phyloP scores from a whole-genome alignment of 148 eudicot species.

The Camellia sinensis region DNA sequence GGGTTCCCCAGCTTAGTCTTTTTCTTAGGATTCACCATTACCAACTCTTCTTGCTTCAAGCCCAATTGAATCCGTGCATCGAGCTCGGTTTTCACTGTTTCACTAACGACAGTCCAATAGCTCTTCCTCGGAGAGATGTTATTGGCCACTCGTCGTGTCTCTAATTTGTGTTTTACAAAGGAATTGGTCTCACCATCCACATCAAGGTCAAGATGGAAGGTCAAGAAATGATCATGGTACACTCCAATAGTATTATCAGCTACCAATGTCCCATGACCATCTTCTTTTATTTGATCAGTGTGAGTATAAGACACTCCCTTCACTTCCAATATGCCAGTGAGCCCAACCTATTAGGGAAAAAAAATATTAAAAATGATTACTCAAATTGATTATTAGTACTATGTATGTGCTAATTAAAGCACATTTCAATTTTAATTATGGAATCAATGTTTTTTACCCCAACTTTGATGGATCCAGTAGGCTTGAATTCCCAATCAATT shows the following conservation, averaged over 20 bases:
- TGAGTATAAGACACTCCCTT: conserved; percentile 42
- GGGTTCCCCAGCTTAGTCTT: conserved; percentile 45
- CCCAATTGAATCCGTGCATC: conserved; percentile 37
- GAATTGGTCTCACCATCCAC: conserved; percentile 45
- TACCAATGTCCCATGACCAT: conserved; percentile 43
- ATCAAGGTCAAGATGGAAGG: conserved; percentile 46
- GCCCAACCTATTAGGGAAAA: conserved; percentile 24
- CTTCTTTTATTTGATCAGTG: conserved; percentile 41
- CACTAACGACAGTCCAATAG: conserved; percentile 39
- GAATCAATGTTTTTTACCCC: conserved; percentile 15
- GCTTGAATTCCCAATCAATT: conserved; percentile 45
- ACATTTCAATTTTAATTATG: neutral
- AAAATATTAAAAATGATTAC: neutral
- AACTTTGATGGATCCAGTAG: conserved; percentile 39
- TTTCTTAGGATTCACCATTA: conserved; percentile 47
- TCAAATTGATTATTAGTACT: too few species aligned
- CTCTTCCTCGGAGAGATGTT: conserved; percentile 36
- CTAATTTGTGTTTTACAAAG: conserved; percentile 31
- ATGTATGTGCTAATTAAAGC: too few species aligned
- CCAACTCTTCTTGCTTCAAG: conserved; percentile 14
- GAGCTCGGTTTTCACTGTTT: conserved; percentile 33
- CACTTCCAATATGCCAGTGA: conserved; percentile 40
- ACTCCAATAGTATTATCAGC: conserved; percentile 46
- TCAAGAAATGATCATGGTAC: conserved; percentile 51
- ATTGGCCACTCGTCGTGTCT: conserved; percentile 10